Evolutionary conservation across 177 flowering plant species (phyloP), one percentile per base, ranked within the genome.

Genomic region (Vitis hybrid): DNA sequence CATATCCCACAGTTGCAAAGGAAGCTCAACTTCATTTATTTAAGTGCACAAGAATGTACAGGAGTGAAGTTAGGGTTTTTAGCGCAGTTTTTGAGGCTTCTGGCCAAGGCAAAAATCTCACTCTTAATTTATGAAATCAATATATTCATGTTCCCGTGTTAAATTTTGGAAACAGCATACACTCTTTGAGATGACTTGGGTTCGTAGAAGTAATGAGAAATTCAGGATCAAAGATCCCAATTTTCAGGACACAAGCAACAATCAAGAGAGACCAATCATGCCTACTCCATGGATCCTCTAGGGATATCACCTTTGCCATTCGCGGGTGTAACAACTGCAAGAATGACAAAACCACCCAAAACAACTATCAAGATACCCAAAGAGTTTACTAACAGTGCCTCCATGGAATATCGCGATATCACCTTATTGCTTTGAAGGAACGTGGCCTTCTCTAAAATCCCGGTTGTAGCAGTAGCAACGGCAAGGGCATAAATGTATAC

Each of bases 401-500:
- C 98, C 0, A 78, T 77, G 1, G 97, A 96, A 71, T 87, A 93
- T 58, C 92, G 92, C 4, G 95, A 70, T 68, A 96, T 96, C 9
- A 90, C 71, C 2, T 90, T 67, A 78, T 81, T 83, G 74, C 78
- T 80, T 72, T 91, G 99, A 67, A 96, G 97, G 73, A 96, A 96
- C 12, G 99, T 93, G 13, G 80, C 82, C 71, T 96, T 96, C 78
- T 96, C 98, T 64, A 96, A 74, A 54, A 96, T 78, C 12, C 98
- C 99, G 50, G 99, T 93, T 21, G 84, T 69, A 14, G 91, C 84
- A 41, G 97, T 80, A 65, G 86, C 92, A 59, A 96, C 72, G 30
- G 95, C 86, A 24, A 96, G 89, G 30, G 88, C 97, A 61, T 93
- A 93, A 3, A 91, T 91, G 52, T 93, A 96, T 41, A 92, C 69